Evolutionary conservation across 176 grass and related monocot genomes (phyloP).

Genomic region (Zoysia japonica): DNA sequence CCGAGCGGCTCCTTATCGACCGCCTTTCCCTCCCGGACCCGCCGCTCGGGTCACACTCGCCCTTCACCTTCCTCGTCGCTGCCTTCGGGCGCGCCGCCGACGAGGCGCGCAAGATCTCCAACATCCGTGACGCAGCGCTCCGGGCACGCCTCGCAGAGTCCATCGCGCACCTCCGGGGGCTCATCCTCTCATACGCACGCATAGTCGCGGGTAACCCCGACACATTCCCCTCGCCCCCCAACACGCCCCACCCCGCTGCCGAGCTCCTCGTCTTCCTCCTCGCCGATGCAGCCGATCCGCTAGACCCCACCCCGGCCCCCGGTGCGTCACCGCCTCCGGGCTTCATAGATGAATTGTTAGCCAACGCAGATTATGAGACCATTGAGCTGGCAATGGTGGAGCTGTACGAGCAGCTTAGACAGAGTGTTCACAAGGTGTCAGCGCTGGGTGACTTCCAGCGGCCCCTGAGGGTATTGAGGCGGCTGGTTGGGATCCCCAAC

Average conservation of each 20-base stretch:
- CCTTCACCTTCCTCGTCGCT: conserved; percentile 64
- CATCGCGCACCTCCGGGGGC: conserved; percentile 54
- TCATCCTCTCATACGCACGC: conserved; percentile 77
- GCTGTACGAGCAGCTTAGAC: conserved; percentile 71
- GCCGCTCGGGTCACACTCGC: conserved; percentile 33
- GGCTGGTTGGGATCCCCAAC: conserved; percentile 62
- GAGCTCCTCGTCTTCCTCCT: conserved; percentile 76
- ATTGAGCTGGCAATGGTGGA: conserved; percentile 60
- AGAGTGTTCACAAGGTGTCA: conserved; percentile 67
- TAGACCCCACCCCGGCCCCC: conserved; percentile 59
- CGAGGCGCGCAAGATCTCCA: conserved; percentile 78
- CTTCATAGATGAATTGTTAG: conserved; percentile 81
- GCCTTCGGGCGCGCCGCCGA: conserved; percentile 76
- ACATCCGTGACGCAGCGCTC: conserved; percentile 65
- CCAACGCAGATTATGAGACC: conserved; percentile 57
- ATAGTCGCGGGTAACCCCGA: conserved; percentile 78
- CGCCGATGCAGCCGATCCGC: conserved; percentile 55
- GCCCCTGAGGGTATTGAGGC: conserved; percentile 66
- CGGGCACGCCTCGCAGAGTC: conserved; percentile 52
- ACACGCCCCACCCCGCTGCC: conserved; percentile 38
- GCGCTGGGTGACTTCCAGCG: conserved; percentile 82
- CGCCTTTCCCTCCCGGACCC: conserved; percentile 67
- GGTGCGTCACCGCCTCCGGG: conserved; percentile 52
- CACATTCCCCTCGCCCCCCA: conserved; percentile 54
- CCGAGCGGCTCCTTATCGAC: conserved; percentile 84